Evolutionary conservation across 257 asterid species (phyloP).

Genomic region (Verbena officinalis): DNA sequence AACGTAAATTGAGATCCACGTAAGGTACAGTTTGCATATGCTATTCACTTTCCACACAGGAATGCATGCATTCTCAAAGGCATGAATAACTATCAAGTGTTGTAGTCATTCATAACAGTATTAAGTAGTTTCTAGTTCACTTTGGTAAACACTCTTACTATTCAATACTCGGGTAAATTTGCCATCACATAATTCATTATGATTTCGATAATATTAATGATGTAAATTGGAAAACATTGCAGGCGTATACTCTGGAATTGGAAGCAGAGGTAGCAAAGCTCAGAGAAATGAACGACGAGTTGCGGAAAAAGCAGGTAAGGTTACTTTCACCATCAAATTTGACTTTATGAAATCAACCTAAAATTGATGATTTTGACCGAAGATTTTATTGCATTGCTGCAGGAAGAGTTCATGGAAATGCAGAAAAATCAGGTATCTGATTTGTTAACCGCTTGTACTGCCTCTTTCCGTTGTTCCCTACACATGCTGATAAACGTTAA

Average conservation of each 20-base stretch:
- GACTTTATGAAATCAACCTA: not conserved
- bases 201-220: not conserved
- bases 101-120: not conserved
- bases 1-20: not conserved
- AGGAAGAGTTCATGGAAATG: conserved; percentile 74
- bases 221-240: conserved; percentile 24
- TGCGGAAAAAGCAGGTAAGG: conserved; percentile 77
- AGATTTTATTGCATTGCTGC: conserved; percentile 28
- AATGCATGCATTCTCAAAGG: not conserved
- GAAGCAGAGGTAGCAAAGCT: conserved; percentile 93
- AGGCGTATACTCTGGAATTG: conserved; percentile 92
- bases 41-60: not conserved
- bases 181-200: not conserved
- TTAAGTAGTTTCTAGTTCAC: not conserved
- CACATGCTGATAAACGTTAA: no score
- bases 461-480: not conserved
- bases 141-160: not conserved
- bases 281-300: conserved; percentile 65
- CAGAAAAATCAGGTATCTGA: conserved; percentile 76
- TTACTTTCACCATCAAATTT: conserved; percentile 19
- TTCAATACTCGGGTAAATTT: not conserved
- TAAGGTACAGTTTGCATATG: not conserved
- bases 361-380: conserved; percentile 21
- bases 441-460: not conserved
- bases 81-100: not conserved